Evolutionary conservation across 257 asterid species (phyloP).

Genomic region (Nicotiana knightiana): DNA sequence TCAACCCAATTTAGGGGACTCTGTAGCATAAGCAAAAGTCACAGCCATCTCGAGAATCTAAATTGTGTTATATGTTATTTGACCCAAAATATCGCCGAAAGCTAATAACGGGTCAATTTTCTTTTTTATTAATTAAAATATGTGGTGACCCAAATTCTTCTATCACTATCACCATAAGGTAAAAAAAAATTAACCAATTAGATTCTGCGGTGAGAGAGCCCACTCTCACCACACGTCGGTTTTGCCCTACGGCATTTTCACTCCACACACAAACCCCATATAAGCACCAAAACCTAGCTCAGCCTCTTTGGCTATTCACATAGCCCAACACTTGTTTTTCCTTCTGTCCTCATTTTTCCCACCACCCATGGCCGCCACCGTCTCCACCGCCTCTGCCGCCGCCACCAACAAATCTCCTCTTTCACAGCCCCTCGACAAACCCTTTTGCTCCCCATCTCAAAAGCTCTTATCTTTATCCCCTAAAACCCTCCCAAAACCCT

Average conservation of each 20-base stretch:
- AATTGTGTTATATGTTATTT: background rate
- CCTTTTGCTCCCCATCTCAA: background rate
- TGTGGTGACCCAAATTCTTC: background rate
- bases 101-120: background rate
- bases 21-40: background rate
- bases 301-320: constrained; percentile 33
- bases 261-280: background rate
- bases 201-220: background rate
- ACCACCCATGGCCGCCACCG: constrained; percentile 28
- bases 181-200: background rate
- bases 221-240: background rate
- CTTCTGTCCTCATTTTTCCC: background rate
- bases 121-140: too few species aligned
- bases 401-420: constrained; percentile 20
- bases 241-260: background rate
- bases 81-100: background rate
- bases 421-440: constrained; percentile 11
- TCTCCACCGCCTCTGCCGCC: constrained; percentile 18
- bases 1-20: too few species aligned
- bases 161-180: background rate
- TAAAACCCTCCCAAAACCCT: constrained; percentile 32
- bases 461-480: constrained; percentile 11
- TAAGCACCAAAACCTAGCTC: constrained; percentile 35
- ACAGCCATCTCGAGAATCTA: background rate
- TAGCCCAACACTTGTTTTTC: background rate